Percentiles rank a stretch among this genome's conserved stretches.
Evolutionary conservation across 371 early-diverging fungal species (phyloP).

Genomic region (Chytridium lagenaria): DNA sequence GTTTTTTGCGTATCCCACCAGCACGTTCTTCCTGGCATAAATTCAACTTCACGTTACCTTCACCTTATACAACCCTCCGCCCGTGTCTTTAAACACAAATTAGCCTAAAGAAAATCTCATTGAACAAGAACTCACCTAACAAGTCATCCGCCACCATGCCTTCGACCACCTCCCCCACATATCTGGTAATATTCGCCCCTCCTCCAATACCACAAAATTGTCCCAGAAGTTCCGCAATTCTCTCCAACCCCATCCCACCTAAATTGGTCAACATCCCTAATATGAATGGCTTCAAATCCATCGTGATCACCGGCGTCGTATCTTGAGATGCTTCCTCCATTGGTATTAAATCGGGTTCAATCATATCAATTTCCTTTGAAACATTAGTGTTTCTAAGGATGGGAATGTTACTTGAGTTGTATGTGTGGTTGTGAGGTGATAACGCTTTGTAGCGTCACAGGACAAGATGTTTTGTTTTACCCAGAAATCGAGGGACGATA

Average conservation of each 20-base stretch:
- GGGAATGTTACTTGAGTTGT: not conserved
- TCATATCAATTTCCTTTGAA: not conserved
- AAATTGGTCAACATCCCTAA: slow-evolving; percentile 6
- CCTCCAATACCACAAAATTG: slow-evolving; percentile 3
- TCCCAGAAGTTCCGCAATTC: not conserved
- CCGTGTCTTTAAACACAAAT: too few species aligned
- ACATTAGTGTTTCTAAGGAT: not conserved
- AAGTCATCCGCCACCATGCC: not conserved
- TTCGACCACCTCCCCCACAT: not conserved
- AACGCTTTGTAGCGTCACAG: not conserved
- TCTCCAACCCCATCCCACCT: not conserved
- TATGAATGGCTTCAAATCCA: not conserved
- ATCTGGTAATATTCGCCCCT: not conserved
- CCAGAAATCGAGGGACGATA: not conserved
- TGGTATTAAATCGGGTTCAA: too few species aligned
- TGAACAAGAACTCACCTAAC: slow-evolving; percentile 6
- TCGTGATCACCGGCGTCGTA: not conserved
- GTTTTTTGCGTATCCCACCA: too few species aligned
- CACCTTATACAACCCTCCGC: too few species aligned
- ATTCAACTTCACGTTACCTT: too few species aligned
- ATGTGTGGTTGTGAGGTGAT: not conserved
- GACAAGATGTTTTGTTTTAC: not conserved
- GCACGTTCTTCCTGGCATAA: too few species aligned
- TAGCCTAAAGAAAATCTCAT: too few species aligned
- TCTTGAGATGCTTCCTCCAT: too few species aligned